Percentiles rank a stretch among this genome's conserved stretches.
Conservation (phyloP, 106 monocot genomes). For the Cymbidium sinense region DNA sequence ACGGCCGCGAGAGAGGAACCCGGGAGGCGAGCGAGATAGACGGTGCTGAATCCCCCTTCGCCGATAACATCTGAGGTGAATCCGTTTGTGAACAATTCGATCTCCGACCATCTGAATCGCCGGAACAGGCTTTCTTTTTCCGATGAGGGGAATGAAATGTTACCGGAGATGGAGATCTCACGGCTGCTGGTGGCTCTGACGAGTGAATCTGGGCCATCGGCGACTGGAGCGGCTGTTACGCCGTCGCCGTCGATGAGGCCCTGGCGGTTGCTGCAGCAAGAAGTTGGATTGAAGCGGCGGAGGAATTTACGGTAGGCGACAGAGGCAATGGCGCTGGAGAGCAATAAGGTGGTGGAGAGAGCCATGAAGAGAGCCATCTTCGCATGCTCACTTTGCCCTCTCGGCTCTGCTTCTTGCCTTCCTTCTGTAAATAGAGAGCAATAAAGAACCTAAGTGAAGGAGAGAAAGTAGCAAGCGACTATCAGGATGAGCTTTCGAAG, state of each 20-base stretch:
- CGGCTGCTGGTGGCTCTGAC: not conserved
- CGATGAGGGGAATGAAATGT: too few species aligned
- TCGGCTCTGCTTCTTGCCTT: not conserved
- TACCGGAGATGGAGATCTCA: too few species aligned
- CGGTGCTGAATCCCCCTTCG: constrained; percentile 11
- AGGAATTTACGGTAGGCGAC: constrained; percentile 1
- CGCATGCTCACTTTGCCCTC: not conserved
- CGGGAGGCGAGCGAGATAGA: constrained; percentile 6
- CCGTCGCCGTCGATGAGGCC: not conserved
- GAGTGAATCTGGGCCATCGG: constrained; percentile 3
- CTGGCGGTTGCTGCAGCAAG: not conserved
- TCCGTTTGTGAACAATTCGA: constrained; percentile 29
- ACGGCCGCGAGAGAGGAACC: not conserved
- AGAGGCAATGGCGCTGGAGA: constrained; percentile 2
- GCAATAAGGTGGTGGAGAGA: not conserved
- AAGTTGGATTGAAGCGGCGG: not conserved
- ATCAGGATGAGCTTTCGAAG: too few species aligned
- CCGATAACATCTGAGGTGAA: constrained; percentile 18
- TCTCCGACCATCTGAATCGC: constrained; percentile 44
- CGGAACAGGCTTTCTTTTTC: not conserved
- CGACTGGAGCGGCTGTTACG: constrained; percentile 2
- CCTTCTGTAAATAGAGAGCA: not conserved
- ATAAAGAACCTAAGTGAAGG: too few species aligned
- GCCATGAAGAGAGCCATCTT: not conserved
- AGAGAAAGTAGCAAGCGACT: too few species aligned